Percentiles rank a stretch among this genome's conserved stretches.
Evolutionary conservation across 2,329 filamentous ascomycete species (phyloP).

Genomic region (Xylaria sp.): DNA sequence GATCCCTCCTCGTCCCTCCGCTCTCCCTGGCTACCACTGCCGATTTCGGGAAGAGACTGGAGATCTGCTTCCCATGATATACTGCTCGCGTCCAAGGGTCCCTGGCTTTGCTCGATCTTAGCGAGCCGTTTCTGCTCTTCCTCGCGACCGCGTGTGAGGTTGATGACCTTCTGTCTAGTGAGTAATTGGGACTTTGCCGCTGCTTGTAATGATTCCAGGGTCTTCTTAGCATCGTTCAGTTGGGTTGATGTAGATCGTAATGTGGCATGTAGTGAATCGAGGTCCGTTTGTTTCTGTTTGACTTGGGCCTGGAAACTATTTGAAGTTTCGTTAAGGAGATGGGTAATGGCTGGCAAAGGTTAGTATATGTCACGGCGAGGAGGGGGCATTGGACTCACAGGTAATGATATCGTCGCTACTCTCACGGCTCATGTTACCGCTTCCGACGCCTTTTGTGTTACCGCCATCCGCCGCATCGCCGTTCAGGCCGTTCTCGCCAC

Average conservation of each 20-base stretch:
- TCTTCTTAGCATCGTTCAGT: constrained; percentile 79
- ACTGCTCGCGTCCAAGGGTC: constrained; percentile 56
- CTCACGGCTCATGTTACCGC: constrained; percentile 70
- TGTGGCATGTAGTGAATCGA: constrained; percentile 83
- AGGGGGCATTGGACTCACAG: constrained; percentile 64
- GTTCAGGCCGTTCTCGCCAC: constrained; percentile 48
- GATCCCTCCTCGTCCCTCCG: constrained; percentile 51
- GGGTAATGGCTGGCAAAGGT: constrained; percentile 72
- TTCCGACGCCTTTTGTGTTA: constrained; percentile 56
- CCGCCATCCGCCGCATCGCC: constrained; percentile 47
- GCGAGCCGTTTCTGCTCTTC: constrained; percentile 70
- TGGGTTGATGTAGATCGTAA: constrained; percentile 83
- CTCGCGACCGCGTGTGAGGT: constrained; percentile 78
- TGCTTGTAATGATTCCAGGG: constrained; percentile 75
- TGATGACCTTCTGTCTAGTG: constrained; percentile 76
- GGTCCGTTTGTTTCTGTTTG: constrained; percentile 81
- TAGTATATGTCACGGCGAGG: constrained; percentile 2
- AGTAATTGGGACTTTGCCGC: constrained; percentile 72
- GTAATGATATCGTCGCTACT: constrained; percentile 82
- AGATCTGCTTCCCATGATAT: constrained; percentile 65
- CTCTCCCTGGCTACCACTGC: constrained; percentile 43
- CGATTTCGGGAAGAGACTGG: constrained; percentile 55
- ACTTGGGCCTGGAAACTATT: constrained; percentile 83
- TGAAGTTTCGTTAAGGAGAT: constrained; percentile 81
- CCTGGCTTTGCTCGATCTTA: constrained; percentile 57